Base-by-base conservation (phyloP, 805 yeast species). In the Candida caryicola region DNA sequence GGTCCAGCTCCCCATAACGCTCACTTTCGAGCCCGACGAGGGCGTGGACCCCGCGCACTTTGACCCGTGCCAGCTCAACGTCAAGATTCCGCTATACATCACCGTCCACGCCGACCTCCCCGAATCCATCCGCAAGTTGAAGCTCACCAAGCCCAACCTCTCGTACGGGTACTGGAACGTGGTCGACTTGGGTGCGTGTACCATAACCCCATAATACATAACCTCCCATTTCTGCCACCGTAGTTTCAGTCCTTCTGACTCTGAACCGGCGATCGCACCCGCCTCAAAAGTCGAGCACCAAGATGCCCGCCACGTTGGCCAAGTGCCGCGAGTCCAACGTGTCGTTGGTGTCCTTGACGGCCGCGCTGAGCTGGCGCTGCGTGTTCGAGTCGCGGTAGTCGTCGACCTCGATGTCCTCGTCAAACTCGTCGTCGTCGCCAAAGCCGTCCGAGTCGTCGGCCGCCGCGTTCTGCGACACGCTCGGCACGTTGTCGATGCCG, bases 241-340 rank as follows among this genome's bases (percentile, higher is more conserved):
- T 23, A 7, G 9, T 10, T 7, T 7, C 7, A 7, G 10, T 10
- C 25, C 25, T 7, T 7, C 26, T 14, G n/a, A 5, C 34, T 12
- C 8, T 13, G 17, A 13, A 5, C 27, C 14, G 12, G 6, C 19
- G n/a, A 7, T 13, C 33, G 30, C 32, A 10, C 25, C n/a, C 15
- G n/a, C 13, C 4, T 23, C 46, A 79, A 49, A 80, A 80, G 49
- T 79, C 85, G 45, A 80, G 48, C 14, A 77, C 68, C 26, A 80
- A 58, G 25, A 79, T 57, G 1, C 85, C 85, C 3, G 82, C 76
- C 15, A 79, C 61, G 16, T 73, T 74, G 15, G 73, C 70, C 34
- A 80, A 51, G 56, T 80, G 81, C 29, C 76, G 65, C 3, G 78
- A 65, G 50, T 79, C 83, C 34, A 80, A 51, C 8, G 66, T 64